Conservation (phyloP, 768 basidiomycete species). For the Lyophyllum decastes region DNA sequence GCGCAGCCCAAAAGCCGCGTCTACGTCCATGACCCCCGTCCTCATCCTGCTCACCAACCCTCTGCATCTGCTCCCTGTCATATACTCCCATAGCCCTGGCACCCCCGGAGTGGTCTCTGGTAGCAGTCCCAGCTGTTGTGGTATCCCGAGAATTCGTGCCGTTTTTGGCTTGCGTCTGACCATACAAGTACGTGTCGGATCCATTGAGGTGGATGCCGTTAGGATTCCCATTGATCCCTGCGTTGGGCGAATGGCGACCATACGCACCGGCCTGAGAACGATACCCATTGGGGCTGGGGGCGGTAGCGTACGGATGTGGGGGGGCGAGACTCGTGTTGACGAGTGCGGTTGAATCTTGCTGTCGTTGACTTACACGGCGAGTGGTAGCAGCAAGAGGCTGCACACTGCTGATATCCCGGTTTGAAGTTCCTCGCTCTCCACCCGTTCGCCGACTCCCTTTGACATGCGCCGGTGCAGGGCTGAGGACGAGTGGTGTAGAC, state of each 20-base stretch:
- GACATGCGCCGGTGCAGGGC: conserved; percentile 66
- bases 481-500: conserved; percentile 59
- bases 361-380: conserved; percentile 69
- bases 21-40: conserved; percentile 64
- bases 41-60: conserved; percentile 61
- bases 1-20: conserved; percentile 60
- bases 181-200: conserved; percentile 73
- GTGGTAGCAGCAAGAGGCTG: conserved; percentile 69
- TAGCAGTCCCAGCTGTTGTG: conserved; percentile 44
- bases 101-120: conserved; percentile 33
- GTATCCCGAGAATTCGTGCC: conserved; percentile 54
- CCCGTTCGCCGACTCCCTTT: conserved; percentile 55
- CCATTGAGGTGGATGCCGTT: conserved; percentile 49
- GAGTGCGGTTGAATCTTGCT: conserved; percentile 39
- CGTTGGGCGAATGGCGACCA: conserved; percentile 57
- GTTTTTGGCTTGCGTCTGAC: conserved; percentile 52
- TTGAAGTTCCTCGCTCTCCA: conserved; percentile 48
- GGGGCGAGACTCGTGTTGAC: conserved; percentile 44
- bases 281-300: conserved; percentile 58
- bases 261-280: conserved; percentile 47
- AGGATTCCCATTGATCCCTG: conserved; percentile 39
- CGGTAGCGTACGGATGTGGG: conserved; percentile 75
- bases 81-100: conserved; percentile 63
- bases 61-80: conserved; percentile 64
- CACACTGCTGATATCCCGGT: conserved; percentile 61